Evolutionary conservation across 148 eudicot genomes (phyloP), one percentile per base, ranked within the genome.

Genomic region (Nepenthes mirabilis): DNA sequence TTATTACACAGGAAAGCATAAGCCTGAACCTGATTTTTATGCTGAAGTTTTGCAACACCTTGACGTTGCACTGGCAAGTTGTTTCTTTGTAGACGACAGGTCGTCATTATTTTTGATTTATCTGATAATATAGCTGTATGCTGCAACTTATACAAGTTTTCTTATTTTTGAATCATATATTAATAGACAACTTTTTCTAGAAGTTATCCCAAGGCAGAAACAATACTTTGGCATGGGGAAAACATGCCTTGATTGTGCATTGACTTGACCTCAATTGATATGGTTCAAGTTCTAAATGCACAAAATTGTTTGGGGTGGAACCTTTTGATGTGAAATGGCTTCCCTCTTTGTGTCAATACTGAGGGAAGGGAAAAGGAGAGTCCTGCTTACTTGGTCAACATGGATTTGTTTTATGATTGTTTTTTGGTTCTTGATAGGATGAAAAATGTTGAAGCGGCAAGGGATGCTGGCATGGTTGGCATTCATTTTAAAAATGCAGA

Each of bases 61-160:
- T 62, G 73, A 77, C 9, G 74, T 82, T 55, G 82, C 84, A 55
- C 85, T 91, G 59, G 72, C 70, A 66, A 80, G 75, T 68, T 90
- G 97, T 66, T 68, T 90, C 68, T 90, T 90, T 65, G 64, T 90
- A 67, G 95, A 90, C 80, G 97, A 90, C 72, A 84, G 97, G 52
- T 49, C 3, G 52, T 23, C 23, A 23, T 23, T 23, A 23, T 23
- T 23, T 23, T 23, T 23, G 23, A 23, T 23, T 23, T 23, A 23
- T 23, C 23, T 23, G 23, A 23, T 23, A 23, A 23, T 23, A 23
- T 23, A 23, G 23, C 23, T 23, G 23, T 23, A 23, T 23, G 23
- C 23, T 23, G 23, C 23, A 23, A 23, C 23, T 23, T 23, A 23
- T 23, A 23, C 23, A 23, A 23, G 23, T 23, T 23, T 23, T 23